Evolutionary conservation across 345 rosid species (phyloP).

Genomic region (Salix suchowensis): DNA sequence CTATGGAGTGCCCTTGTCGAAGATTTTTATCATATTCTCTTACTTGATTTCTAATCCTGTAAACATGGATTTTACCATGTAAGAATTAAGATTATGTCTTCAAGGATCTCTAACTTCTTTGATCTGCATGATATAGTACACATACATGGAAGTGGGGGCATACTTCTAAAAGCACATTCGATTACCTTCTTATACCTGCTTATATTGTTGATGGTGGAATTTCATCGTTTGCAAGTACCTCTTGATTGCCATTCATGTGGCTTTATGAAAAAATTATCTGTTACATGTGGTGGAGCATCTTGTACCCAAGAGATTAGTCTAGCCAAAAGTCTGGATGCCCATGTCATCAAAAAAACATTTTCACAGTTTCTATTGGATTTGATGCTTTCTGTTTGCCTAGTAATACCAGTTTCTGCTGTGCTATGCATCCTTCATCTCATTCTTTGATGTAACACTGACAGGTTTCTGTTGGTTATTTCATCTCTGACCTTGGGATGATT

Average conservation of each 20-base stretch:
- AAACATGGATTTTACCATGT: not conserved
- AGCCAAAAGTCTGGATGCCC: not conserved
- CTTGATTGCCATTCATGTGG: not conserved
- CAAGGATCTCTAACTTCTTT: not conserved
- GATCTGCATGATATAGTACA: not conserved
- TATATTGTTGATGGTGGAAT: not conserved
- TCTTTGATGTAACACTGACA: slow-evolving; percentile 25
- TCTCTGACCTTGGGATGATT: slow-evolving; percentile 73
- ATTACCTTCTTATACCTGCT: not conserved
- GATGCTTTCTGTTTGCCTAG: not conserved
- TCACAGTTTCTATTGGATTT: not conserved
- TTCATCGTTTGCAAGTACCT: not conserved
- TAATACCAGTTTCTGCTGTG: not conserved
- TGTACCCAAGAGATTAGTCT: not conserved
- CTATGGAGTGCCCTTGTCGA: not conserved
- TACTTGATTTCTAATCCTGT: not conserved
- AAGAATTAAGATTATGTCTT: not conserved
- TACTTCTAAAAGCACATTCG: not conserved
- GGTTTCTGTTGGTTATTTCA: slow-evolving; percentile 88
- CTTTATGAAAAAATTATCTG: not conserved
- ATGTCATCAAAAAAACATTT: not conserved
- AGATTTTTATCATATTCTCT: not conserved
- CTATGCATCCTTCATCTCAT: not conserved
- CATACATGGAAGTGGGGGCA: not conserved
- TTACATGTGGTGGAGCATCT: not conserved